Conservation (phyloP, 2,329 filamentous ascomycete species). For the Fusarium sp. region DNA sequence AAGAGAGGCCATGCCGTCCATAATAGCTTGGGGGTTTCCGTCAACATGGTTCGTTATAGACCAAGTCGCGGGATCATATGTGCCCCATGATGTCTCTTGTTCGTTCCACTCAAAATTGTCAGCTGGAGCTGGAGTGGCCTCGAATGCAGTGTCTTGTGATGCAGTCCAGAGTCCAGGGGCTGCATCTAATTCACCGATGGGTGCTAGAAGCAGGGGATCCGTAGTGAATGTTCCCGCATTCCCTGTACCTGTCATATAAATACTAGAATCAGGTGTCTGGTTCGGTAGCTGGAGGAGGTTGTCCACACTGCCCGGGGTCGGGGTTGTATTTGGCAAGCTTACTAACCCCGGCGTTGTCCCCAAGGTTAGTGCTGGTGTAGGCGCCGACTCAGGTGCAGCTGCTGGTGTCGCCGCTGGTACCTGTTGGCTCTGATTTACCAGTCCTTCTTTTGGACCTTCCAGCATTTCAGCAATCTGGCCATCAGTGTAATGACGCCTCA, state of each 20-base stretch:
- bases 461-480: constrained; percentile 30
- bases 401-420: not conserved
- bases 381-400: not conserved
- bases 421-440: not conserved
- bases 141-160: not conserved
- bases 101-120: constrained; percentile 30
- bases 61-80: constrained; percentile 15
- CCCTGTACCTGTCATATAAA: constrained; percentile 2
- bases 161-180: not conserved
- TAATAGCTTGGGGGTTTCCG: constrained; percentile 19
- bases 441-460: constrained; percentile 15
- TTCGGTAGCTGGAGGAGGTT: constrained; percentile 14
- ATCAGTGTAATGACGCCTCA: constrained; percentile 28
- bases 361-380: not conserved
- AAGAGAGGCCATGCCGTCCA: constrained; percentile 27
- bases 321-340: constrained; percentile 5
- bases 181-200: constrained; percentile 15
- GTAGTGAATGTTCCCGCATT: constrained; percentile 7
- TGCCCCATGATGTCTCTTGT: constrained; percentile 23
- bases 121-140: not conserved
- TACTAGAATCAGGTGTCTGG: not conserved
- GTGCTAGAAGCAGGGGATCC: constrained; percentile 12
- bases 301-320: not conserved
- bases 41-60: constrained; percentile 16
- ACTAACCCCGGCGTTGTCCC: not conserved